Evolutionary conservation across 306 rosid species (phyloP), one percentile per base, ranked within the genome.

Genomic region (Castanopsis chinensis): DNA sequence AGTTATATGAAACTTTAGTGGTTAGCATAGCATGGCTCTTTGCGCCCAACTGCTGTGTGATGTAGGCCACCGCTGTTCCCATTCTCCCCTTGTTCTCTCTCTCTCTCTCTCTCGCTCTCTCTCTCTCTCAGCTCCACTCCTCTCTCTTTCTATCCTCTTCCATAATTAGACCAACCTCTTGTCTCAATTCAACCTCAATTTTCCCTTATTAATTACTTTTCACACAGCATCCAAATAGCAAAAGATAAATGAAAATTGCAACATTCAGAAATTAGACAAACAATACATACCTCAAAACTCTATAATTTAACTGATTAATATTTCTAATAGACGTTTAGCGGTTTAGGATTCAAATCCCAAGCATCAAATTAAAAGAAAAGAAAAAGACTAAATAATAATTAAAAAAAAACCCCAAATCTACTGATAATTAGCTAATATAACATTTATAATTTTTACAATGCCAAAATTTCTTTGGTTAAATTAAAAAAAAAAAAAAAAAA

Each of bases 391-490:
- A 70, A 51, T 14, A 14, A 75, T 5, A 6, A 54, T 30, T 5
- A 1, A 72, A 6, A 1, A 25, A 68, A 11, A 2, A 9, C 20
- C 52, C 18, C 41, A 82, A 58, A 41, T 33, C 64, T 55, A 59
- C 82, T 77, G 73, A 28, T n/a, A 10, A 57, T 55, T 76, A 76
- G 3, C 80, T 85, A 86, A 90, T 90, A 33, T 71, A 86, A 89
- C 96, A 90, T 89, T 89, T 85, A 80, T 75, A 80, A 81, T 83
- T 81, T 84, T 80, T 82, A 86, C 89, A 85, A 72, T 84, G 78
- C 88, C 97, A 94, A 92, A 94, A 92, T 89, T 89, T 88, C 92
- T 72, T 74, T 73, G 84, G 75, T 76, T 73, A 69, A 41, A 41
- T 41, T 37, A 1, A 37, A 0, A 37, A 7, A 7, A 2, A 7